Evolutionary conservation across 2,329 filamentous ascomycete genomes (phyloP).

Genomic region (Orbilia oligospora): DNA sequence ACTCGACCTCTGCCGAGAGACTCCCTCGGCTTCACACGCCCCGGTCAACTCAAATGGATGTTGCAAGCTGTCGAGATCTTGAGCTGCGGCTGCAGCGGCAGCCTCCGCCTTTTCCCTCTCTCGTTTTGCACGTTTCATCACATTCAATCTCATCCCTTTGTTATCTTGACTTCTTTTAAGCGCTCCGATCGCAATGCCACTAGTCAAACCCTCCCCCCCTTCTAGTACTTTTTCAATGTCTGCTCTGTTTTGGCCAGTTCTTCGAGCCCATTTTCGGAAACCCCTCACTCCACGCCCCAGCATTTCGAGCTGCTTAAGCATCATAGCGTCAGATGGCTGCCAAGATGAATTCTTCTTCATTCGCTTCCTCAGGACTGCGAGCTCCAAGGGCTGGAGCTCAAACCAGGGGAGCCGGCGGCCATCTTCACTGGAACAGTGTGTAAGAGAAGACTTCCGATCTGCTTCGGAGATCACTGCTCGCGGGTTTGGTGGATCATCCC

Average conservation of each 20-base stretch:
- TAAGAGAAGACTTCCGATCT: slow-evolving; percentile 49
- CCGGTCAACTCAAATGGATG: background rate
- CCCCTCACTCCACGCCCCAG: slow-evolving; percentile 75
- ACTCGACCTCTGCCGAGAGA: slow-evolving; percentile 35
- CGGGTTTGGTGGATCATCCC: slow-evolving; percentile 63
- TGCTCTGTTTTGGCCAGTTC: slow-evolving; percentile 48
- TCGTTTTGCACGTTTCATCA: slow-evolving; percentile 75
- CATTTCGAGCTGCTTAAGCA: slow-evolving; percentile 80
- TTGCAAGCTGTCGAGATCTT: slow-evolving; percentile 11
- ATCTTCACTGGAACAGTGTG: slow-evolving; percentile 64
- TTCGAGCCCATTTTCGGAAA: slow-evolving; percentile 56
- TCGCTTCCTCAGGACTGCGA: slow-evolving; percentile 80
- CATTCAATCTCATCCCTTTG: slow-evolving; percentile 80
- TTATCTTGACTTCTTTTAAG: slow-evolving; percentile 72
- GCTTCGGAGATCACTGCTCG: slow-evolving; percentile 27
- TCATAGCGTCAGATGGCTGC: slow-evolving; percentile 88
- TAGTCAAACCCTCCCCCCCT: slow-evolving; percentile 30
- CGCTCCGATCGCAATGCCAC: slow-evolving; percentile 43
- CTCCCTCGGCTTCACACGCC: background rate
- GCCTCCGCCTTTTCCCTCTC: slow-evolving; percentile 60
- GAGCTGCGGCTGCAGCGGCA: slow-evolving; percentile 46
- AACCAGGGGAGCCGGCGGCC: slow-evolving; percentile 65
- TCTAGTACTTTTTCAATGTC: slow-evolving; percentile 51
- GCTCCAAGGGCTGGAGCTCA: slow-evolving; percentile 68
- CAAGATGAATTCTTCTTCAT: slow-evolving; percentile 95